phyloP scores from a whole-genome alignment of 495 filamentous ascomycete genomes.

The Hypoxylon cercidicola region DNA sequence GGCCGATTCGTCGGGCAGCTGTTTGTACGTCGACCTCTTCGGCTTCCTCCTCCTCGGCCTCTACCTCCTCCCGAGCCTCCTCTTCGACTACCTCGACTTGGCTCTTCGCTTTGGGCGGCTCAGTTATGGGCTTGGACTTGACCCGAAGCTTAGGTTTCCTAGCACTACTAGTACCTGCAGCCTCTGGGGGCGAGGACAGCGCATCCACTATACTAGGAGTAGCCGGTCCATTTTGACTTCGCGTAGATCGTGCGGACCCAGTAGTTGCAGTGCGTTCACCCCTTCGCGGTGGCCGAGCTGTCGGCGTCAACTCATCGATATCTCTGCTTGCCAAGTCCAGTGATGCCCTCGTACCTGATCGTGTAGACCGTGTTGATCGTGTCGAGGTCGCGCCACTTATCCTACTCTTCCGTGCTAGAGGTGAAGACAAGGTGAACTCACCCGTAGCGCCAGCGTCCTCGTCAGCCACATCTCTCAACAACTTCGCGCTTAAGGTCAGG shows the following conservation, averaged over 20 bases:
- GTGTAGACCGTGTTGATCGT: constrained; percentile 33
- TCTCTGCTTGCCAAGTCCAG: constrained; percentile 9
- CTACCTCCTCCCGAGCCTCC: constrained; percentile 38
- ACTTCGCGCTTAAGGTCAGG: constrained; percentile 43
- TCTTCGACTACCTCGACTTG: constrained; percentile 19
- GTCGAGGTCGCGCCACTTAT: constrained; percentile 36
- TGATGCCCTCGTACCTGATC: constrained; percentile 25
- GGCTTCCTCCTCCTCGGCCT: constrained; percentile 33
- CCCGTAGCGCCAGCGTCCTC: constrained; percentile 37
- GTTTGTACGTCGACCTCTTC: constrained; percentile 49
- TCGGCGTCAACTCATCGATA: constrained; percentile 30
- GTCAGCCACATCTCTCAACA: constrained; percentile 46
- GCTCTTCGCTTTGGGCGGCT: constrained; percentile 18
- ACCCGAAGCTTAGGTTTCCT: constrained; percentile 37
- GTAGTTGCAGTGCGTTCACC: constrained; percentile 31
- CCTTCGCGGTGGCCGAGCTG: constrained; percentile 23
- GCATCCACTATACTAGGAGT: constrained; percentile 39
- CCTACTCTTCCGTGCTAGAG: constrained; percentile 50
- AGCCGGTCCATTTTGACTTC: constrained; percentile 29
- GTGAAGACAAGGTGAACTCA: constrained; percentile 51
- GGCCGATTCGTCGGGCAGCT: constrained; percentile 48
- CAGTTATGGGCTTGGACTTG: constrained; percentile 11
- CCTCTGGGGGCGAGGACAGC: constrained; percentile 45
- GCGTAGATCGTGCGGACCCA: constrained; percentile 33
- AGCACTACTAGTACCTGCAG: constrained; percentile 45